A percentile compares a stretch with the other conserved stretches of the same genome.
phyloP scores from a whole-genome alignment of 2,329 filamentous ascomycete genomes.

The Trichoderma brevicompactum region DNA sequence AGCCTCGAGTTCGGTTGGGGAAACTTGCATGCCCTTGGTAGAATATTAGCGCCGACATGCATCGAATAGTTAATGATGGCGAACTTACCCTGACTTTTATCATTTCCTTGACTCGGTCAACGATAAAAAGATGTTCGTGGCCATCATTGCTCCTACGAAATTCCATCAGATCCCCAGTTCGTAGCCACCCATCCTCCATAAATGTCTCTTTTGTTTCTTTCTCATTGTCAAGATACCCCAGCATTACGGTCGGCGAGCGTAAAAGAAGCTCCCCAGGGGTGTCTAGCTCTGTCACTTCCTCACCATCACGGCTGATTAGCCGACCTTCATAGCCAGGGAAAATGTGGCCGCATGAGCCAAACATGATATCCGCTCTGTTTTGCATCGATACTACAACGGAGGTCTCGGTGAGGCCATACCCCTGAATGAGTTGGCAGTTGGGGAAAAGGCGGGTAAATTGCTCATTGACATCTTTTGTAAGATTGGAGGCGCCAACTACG shows the following conservation, averaged over 20 bases:
- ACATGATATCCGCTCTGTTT: slow-evolving; percentile 64
- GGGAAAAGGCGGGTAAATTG: slow-evolving; percentile 67
- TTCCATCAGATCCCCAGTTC: slow-evolving; percentile 54
- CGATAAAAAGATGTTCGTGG: slow-evolving; percentile 34
- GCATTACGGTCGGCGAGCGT: slow-evolving; percentile 70
- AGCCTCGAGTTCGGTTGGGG: slow-evolving; percentile 72
- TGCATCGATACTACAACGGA: slow-evolving; percentile 69
- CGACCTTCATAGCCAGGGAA: slow-evolving; percentile 67
- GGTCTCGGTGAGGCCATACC: slow-evolving; percentile 77
- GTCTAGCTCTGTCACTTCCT: slow-evolving; percentile 66
- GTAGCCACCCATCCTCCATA: slow-evolving; percentile 35
- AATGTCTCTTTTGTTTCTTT: slow-evolving; percentile 45
- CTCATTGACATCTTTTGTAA: slow-evolving; percentile 72
- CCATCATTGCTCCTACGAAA: slow-evolving; percentile 59
- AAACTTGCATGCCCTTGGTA: slow-evolving; percentile 69
- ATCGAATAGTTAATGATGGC: too few species aligned
- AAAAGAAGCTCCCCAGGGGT: slow-evolving; percentile 77
- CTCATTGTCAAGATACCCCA: slow-evolving; percentile 81
- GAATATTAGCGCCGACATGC: not conserved
- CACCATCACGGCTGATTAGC: slow-evolving; percentile 68
- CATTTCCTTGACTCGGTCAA: slow-evolving; percentile 42
- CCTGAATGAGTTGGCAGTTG: slow-evolving; percentile 66
- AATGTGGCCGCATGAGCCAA: slow-evolving; percentile 74
- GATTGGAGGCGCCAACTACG: slow-evolving; percentile 78
- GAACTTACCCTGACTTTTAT: slow-evolving; percentile 59